These are phyloP conservation scores for Oryza australiensis DNA, from an alignment of 176 grass and related monocot species.

Conservation along the genomic window DNA sequence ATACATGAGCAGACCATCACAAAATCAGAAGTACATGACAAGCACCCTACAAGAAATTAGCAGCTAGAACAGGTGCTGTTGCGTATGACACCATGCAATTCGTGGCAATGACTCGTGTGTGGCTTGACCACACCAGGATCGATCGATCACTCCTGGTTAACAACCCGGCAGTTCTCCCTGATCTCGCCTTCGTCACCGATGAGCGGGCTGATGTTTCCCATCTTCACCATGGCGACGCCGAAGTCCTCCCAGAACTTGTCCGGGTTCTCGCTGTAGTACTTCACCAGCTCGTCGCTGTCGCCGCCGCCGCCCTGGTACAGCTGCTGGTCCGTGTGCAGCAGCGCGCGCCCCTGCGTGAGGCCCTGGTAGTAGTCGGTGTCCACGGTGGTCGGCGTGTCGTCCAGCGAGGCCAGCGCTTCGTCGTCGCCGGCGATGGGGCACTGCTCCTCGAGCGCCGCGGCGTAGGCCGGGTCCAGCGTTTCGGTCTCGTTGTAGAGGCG, in stretches of 20 bases:
- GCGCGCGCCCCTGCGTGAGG: conserved; percentile 50
- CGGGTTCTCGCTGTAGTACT: conserved; percentile 54
- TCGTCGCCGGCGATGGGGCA: conserved; percentile 59
- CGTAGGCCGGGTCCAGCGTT: conserved; percentile 56
- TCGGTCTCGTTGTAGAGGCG: conserved; percentile 67
- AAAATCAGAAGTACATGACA: not conserved
- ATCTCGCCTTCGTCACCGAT: conserved; percentile 59
- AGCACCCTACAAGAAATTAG: not conserved
- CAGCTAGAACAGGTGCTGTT: not conserved
- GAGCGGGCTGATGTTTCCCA: conserved; percentile 57
- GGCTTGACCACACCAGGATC: not conserved
- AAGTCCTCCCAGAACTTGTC: conserved; percentile 58
- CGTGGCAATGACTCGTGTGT: not conserved
- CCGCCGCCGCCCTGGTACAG: conserved; percentile 50
- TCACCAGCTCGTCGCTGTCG: conserved; percentile 48
- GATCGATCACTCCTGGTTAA: conserved; percentile 44
- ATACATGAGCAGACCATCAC: not conserved
- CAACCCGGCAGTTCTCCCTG: conserved; percentile 66
- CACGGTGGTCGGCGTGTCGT: conserved; percentile 58
- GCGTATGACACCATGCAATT: not conserved
- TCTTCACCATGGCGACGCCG: conserved; percentile 56
- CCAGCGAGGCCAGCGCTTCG: conserved; percentile 53
- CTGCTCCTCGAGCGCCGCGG: conserved; percentile 42
- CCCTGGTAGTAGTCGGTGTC: conserved; percentile 72
- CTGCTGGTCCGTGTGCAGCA: conserved; percentile 75